Base-by-base conservation (phyloP, 768 basidiomycete species). In the Tephrocybe rancida region DNA sequence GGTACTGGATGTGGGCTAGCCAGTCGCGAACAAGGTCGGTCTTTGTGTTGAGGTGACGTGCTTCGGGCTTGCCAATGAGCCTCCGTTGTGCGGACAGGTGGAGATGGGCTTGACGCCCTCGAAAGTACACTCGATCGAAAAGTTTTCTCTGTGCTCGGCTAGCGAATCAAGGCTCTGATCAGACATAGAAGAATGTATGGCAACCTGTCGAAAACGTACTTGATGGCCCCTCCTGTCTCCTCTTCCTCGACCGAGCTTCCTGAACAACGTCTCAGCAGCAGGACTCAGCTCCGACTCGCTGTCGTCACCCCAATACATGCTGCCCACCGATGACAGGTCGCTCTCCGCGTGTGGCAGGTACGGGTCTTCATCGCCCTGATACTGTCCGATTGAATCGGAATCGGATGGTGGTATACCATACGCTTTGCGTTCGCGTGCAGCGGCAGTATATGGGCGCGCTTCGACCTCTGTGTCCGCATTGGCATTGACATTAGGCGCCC, bases 401-500 rank as follows among this genome's bases (percentile, higher is more conserved):
- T 70, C 68, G 3, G 80, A 79, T 2, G 75, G 68, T 4, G 73
- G 74, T 42, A 84, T 79, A 5, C 83, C 83, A 57, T 82, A 78
- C n/a, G 76, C 80, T 55, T 70, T 69, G 38, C 78, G 68, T 57
- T 82, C 78, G 13, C 74, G 72, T 38, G 75, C 74, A 27, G 78
- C 77, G 14, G 73, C 73, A 34, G 69, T 62, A 22, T 63, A 59
- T 0, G 64, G 64, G 13, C 55, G 59, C 35, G 67, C 57, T 1
- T 37, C 14, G 5, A 62, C 58, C 44, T 67, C 61, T 2, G 61
- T 29, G 7, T 61, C 56, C 1, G 67, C 68, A 18, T 64, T 60
- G n/a, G 39, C 39, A 16, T 37, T 38, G 27, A 18, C n/a, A 16
- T 5, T 26, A 27, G 11, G 14, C 22, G 29, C 32, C 18, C 35